Base-by-base conservation (phyloP, 495 filamentous ascomycete genomes). In the Poronia punctata region DNA sequence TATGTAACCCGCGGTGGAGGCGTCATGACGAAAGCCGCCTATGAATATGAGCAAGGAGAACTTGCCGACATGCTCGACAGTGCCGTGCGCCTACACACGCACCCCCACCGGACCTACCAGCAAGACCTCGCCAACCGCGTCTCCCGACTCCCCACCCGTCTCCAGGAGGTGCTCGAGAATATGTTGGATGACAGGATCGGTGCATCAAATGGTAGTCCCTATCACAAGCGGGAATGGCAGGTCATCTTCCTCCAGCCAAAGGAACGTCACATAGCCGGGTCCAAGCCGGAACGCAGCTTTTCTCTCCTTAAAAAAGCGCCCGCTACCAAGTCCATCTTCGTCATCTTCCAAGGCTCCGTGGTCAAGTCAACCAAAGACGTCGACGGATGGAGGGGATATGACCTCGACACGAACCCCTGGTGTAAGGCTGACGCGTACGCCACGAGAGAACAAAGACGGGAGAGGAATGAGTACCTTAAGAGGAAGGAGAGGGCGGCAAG, bases 81-180 rank as follows among this genome's bases (percentile, higher is more conserved):
- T 16, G 43, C 46, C 3, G 19, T 53, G 19, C 34, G n/a, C 20
- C 36, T 35, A 24, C 43, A 45, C 30, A 40, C 49, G 26, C 31
- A 41, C 5, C 45, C 30, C 11, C 4, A 25, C 11, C 14, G 20
- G 11, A 48, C 46, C 11, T 56, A 56, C 27, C 29, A 42, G n/a
- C 53, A 56, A 20, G 49, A 56, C 35, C 35, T 53, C 5, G 53
- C 50, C 4, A 53, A 57, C 26, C 29, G 53, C n/a, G 47, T 40
- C 20, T 38, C 38, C 33, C 11, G 32, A 11, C 38, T 57, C 2
- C 17, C 43, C 2, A 11, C 10, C 0, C 44, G 35, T 1, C 9
- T 41, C 14, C 51, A 46, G 19, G 46, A 48, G 11, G 42, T 20
- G 26, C 1, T 46, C 6, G 44, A 57, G 24, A 27, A 35, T 4